Percentiles rank a stretch among this genome's conserved stretches.
Evolutionary conservation across 805 yeast genomes (phyloP).

Genomic region (Hanseniaspora vineae): DNA sequence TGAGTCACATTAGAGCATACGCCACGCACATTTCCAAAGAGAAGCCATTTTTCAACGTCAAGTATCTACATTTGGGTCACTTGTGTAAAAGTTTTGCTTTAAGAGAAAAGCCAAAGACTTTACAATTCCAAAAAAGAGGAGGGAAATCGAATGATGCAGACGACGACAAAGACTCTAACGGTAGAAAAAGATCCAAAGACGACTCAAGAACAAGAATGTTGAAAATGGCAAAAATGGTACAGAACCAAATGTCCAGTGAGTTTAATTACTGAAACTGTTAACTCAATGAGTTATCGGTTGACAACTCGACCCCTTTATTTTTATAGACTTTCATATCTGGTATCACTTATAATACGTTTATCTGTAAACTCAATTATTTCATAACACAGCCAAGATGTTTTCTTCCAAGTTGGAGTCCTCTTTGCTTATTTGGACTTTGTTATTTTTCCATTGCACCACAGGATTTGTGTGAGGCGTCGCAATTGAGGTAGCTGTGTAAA

Average conservation of each 20-base stretch:
- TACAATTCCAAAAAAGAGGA: constrained; percentile 22
- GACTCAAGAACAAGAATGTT: constrained; percentile 64
- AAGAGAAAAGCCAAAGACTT: constrained; percentile 83
- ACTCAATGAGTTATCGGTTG: too few relatives aligned
- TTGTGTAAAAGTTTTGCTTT: constrained; percentile 89
- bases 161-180: constrained; percentile 23
- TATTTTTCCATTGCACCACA: constrained; percentile 4
- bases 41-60: constrained; percentile 68
- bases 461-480: neutral
- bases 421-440: constrained; percentile 17
- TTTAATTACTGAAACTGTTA: constrained; percentile 48
- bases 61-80: constrained; percentile 83
- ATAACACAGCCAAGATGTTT: constrained; percentile 18
- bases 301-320: too few relatives aligned
- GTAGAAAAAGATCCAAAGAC: constrained; percentile 33
- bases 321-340: neutral
- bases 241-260: constrained; percentile 52
- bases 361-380: neutral
- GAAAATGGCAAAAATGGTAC: constrained; percentile 59
- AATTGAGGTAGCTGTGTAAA: constrained; percentile 20
- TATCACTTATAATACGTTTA: neutral
- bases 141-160: constrained; percentile 9
- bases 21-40: constrained; percentile 85
- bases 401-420: constrained; percentile 16
- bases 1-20: constrained; percentile 86